Evolutionary conservation across 345 rosid genomes (phyloP), one percentile per base, ranked within the genome.

Genomic region (Hibiscus tridactylites): DNA sequence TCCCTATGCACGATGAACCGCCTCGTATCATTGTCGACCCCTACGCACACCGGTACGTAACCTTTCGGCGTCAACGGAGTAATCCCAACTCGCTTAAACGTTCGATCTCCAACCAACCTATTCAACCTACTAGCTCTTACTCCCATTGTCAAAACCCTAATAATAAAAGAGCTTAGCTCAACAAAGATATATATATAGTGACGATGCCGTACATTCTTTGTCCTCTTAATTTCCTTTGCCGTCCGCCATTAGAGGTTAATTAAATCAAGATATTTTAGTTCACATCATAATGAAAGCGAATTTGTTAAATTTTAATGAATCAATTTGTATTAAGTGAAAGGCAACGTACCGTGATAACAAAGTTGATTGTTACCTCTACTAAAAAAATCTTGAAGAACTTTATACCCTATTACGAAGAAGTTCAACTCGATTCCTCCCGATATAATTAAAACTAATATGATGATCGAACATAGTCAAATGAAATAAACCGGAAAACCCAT

Each of bases 11-110:
- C 81, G 2, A 79, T 58, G 35, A 81, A 81, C 28, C 71, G 37
- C 59, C 53, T 75, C 2, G 61, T 57, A 13, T 79, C 67, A 12
- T 70, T 35, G 1, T 71, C 7, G 3, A 72, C 15, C 6, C 84
- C 87, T 15, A 81, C 84, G 0, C 65, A 50, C 6, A 85, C 33
- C 0, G 82, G 83, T n/a, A 81, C 72, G 39, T 76, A 81, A 1
- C 82, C 85, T 81, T 46, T 79, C 2, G 84, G 80, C 1, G 62
- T 54, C 49, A 53, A 8, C 49, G 39, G 19, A 19, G 21, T 9
- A 19, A 5, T 29, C 3, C 26, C 53, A 6, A 33, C 21, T 37
- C 65, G 68, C 46, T 52, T 70, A 39, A 39, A 13, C 54, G 0
- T 37, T 73, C 53, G 33, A 42, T 29, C 44, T 37, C 74, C 76